phyloP scores from a whole-genome alignment of 2,329 filamentous ascomycete genomes.

The Dactylellina parvicollis region DNA sequence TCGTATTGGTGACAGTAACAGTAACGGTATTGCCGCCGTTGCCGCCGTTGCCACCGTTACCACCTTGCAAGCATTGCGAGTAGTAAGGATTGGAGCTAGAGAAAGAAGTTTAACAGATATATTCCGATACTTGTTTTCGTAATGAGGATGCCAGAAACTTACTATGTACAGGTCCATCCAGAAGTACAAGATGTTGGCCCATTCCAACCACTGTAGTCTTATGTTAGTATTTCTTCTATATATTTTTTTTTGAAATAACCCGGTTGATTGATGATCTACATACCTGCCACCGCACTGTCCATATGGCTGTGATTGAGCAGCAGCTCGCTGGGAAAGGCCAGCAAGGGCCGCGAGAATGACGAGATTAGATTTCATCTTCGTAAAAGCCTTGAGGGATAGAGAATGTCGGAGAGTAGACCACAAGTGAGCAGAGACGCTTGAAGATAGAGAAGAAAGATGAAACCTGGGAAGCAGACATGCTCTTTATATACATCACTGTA shows the following conservation, averaged over 20 bases:
- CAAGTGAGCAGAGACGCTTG: constrained; percentile 43
- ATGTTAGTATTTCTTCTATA: neutral
- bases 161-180: constrained; percentile 52
- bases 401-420: constrained; percentile 34
- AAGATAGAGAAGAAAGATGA: constrained; percentile 37
- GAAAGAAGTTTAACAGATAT: neutral
- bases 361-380: constrained; percentile 51
- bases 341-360: constrained; percentile 41
- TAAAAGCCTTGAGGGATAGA: constrained; percentile 30
- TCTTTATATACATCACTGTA: constrained; percentile 48
- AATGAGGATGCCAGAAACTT: neutral
- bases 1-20: constrained; percentile 27
- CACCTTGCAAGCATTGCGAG: constrained; percentile 50
- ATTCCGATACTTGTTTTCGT: neutral
- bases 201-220: constrained; percentile 23
- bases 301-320: constrained; percentile 41
- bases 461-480: constrained; percentile 30
- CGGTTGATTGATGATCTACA: neutral
- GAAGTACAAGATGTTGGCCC: constrained; percentile 34
- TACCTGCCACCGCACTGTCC: constrained; percentile 52
- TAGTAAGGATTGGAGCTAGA: constrained; percentile 52
- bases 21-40: constrained; percentile 6
- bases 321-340: constrained; percentile 35
- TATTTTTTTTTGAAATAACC: neutral
- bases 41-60: constrained; percentile 2